Conservation (phyloP, 2,329 filamentous ascomycete genomes). For the Stemphylium vesicarium region DNA sequence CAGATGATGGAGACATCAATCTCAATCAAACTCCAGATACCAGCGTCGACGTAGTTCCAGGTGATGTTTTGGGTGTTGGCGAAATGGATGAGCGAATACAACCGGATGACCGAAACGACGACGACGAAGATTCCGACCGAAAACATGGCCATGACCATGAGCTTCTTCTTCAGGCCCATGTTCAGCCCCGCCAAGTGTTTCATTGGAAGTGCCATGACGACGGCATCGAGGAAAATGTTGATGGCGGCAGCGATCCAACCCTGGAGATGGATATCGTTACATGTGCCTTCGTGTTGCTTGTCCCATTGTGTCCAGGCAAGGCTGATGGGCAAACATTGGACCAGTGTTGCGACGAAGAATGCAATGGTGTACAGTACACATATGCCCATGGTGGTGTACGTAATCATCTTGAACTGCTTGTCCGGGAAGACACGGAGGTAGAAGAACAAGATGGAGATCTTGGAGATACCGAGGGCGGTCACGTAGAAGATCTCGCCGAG, state of each 20-base stretch:
- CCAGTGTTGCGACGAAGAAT: conserved; percentile 57
- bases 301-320: conserved; percentile 56
- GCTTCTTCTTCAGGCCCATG: conserved; percentile 42
- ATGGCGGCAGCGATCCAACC: conserved; percentile 38
- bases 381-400: conserved; percentile 36
- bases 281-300: conserved; percentile 31
- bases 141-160: conserved; percentile 48
- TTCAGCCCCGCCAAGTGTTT: conserved; percentile 39
- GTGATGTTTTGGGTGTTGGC: conserved; percentile 49
- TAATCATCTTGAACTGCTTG: conserved; percentile 30
- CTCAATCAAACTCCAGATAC: conserved; percentile 52
- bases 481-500: conserved; percentile 45
- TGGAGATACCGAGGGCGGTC: conserved; percentile 34
- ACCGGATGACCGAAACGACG: conserved; percentile 50
- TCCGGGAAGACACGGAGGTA: conserved; percentile 45
- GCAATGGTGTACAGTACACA: conserved; percentile 41
- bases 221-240: conserved; percentile 41
- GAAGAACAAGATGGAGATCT: conserved; percentile 47
- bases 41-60: conserved; percentile 49
- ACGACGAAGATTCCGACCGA: conserved; percentile 50
- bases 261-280: conserved; percentile 44
- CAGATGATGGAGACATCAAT: conserved; percentile 43
- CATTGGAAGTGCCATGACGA: conserved; percentile 43
- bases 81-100: conserved; percentile 51
- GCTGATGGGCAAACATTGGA: conserved; percentile 58